phyloP scores from a whole-genome alignment of 225 moss, liverwort and hornwort species.

The Bryoerythrophyllum caledonicum region DNA sequence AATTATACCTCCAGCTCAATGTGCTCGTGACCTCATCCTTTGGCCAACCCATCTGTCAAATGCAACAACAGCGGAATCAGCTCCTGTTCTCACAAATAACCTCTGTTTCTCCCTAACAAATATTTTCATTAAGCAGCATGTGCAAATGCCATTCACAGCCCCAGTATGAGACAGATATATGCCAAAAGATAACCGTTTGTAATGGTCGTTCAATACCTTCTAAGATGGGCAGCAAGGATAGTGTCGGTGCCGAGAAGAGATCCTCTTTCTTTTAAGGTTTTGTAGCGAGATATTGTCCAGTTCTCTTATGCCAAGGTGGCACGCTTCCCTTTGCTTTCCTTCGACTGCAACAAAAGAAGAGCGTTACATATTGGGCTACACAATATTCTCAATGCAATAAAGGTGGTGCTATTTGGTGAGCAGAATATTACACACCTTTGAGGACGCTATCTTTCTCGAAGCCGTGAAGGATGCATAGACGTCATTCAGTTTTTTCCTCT shows the following conservation, averaged over 20 bases:
- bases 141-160: slow-evolving; percentile 5
- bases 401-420: background rate
- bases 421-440: slow-evolving; percentile 37
- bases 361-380: background rate
- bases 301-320: slow-evolving; percentile 77
- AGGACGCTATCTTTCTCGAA: slow-evolving; percentile 55
- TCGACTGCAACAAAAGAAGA: slow-evolving; percentile 36
- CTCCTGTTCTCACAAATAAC: background rate
- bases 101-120: background rate
- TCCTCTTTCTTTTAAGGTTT: background rate
- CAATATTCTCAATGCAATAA: background rate
- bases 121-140: slow-evolving; percentile 5
- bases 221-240: background rate
- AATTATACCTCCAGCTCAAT: slow-evolving; percentile 20
- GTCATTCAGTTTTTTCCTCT: slow-evolving; percentile 65
- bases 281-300: background rate
- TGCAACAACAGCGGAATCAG: slow-evolving; percentile 19
- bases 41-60: slow-evolving; percentile 1
- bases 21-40: slow-evolving; percentile 7
- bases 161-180: slow-evolving; percentile 9
- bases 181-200: background rate
- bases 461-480: slow-evolving; percentile 83
- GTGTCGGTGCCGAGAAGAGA: slow-evolving; percentile 9
- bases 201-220: slow-evolving; percentile 14
- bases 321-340: slow-evolving; percentile 82